These are phyloP conservation scores for Podila clonocystis DNA, from an alignment of 192 early-diverging fungal genomes.

Conservation along the genomic window DNA sequence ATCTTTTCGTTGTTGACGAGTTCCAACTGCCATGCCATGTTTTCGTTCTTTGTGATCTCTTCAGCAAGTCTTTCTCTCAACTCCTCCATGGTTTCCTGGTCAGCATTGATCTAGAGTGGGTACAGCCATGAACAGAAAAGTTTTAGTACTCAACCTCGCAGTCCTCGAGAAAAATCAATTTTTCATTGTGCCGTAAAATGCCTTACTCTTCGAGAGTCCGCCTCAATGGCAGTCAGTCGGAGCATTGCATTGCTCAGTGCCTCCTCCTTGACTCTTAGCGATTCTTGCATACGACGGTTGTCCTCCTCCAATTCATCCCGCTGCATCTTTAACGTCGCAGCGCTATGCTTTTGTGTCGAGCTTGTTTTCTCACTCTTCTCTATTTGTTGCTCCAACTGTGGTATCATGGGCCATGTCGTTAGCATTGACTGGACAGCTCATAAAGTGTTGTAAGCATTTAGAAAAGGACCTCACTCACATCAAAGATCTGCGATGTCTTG, in stretches of 20 bases:
- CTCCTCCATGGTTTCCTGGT: constrained; percentile 25
- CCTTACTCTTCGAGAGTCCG: constrained; percentile 17
- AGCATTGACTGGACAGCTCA: not conserved
- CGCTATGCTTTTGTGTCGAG: constrained; percentile 29
- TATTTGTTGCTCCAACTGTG: constrained; percentile 36
- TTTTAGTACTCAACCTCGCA: not conserved
- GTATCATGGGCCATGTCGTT: not conserved
- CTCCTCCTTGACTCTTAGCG: constrained; percentile 11
- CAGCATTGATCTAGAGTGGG: constrained; percentile 24
- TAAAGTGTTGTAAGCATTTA: not conserved
- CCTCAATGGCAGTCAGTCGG: constrained; percentile 15
- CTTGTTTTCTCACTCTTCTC: constrained; percentile 31
- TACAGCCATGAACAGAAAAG: not conserved
- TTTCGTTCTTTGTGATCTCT: constrained; percentile 31
- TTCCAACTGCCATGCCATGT: constrained; percentile 24
- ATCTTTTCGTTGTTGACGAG: constrained; percentile 33
- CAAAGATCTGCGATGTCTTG: constrained; percentile 28
- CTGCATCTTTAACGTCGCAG: constrained; percentile 25
- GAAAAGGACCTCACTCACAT: constrained; percentile 15
- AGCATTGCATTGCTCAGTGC: constrained; percentile 11
- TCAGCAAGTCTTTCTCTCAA: constrained; percentile 26
- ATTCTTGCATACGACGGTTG: constrained; percentile 30
- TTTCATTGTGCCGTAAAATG: not conserved
- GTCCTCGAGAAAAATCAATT: not conserved
- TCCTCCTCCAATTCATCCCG: constrained; percentile 38